A percentile compares a stretch with the other conserved stretches of the same genome.
Conservation (phyloP, 1,284 basidiomycete species). For the Hemileia vastatrix region DNA sequence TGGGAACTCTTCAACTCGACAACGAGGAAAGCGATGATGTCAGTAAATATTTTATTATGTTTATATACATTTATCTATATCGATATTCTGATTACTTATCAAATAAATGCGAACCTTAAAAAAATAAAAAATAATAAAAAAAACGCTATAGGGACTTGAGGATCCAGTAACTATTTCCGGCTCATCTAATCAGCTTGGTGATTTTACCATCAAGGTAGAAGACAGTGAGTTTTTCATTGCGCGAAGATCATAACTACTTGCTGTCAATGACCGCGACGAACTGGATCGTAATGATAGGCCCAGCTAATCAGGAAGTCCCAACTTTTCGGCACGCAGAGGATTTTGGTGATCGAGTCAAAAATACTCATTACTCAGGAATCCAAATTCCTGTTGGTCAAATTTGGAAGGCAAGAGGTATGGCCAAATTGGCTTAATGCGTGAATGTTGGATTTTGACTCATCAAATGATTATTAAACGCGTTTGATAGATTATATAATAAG, state of each 20-base stretch:
- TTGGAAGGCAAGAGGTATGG: slow-evolving; percentile 72
- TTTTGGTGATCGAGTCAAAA: slow-evolving; percentile 59
- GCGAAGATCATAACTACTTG: slow-evolving; percentile 1
- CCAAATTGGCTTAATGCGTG: not conserved
- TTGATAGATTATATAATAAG: slow-evolving; percentile 62
- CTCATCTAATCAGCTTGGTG: slow-evolving; percentile 63
- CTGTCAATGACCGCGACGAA: too few species aligned
- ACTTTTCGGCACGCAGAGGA: slow-evolving; percentile 53
- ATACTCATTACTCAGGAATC: slow-evolving; percentile 62
- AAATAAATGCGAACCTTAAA: too few species aligned
- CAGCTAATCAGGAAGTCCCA: slow-evolving; percentile 53
- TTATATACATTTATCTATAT: too few species aligned
- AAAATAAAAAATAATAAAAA: too few species aligned
- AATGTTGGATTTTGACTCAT: too few species aligned
- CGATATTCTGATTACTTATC: too few species aligned
- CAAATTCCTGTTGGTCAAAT: slow-evolving; percentile 57
- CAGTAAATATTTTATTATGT: slow-evolving; percentile 17
- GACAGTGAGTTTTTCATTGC: slow-evolving; percentile 53
- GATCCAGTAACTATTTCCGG: slow-evolving; percentile 62
- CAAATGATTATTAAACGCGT: too few species aligned
- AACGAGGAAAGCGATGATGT: slow-evolving; percentile 64
- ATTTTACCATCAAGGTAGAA: slow-evolving; percentile 68
- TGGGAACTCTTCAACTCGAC: slow-evolving; percentile 69
- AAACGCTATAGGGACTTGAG: slow-evolving; percentile 59
- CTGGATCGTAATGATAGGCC: too few species aligned